Conservation (phyloP, 208 protist genomes). For the Acanthamoeba triangularis region DNA sequence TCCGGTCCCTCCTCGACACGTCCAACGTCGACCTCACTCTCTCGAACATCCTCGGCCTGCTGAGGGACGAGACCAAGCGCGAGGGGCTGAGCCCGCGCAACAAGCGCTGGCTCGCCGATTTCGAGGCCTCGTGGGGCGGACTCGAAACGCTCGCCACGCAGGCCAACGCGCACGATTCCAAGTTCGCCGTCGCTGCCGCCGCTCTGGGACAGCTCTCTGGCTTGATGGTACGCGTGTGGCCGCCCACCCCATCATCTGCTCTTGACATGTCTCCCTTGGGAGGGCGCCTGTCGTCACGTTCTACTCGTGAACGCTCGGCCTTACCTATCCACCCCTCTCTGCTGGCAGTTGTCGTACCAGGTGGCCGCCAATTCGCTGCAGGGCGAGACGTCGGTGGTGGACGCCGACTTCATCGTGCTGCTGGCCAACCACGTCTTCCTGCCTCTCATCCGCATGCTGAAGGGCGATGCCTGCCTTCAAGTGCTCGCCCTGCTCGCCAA, state of each 20-base stretch:
- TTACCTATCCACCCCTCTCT: background rate
- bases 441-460: constrained; percentile 38
- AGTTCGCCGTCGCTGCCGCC: constrained; percentile 48
- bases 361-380: constrained; percentile 45
- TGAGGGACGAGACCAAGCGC: background rate
- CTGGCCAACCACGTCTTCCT: constrained; percentile 40
- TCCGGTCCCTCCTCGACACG: background rate
- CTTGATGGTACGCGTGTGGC: background rate
- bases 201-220: constrained; percentile 56
- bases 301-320: background rate
- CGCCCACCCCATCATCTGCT: background rate
- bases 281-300: background rate
- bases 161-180: background rate
- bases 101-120: constrained; percentile 23
- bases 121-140: constrained; percentile 41
- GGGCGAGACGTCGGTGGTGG: constrained; percentile 37
- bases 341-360: background rate
- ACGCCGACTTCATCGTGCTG: constrained; percentile 51
- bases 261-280: background rate
- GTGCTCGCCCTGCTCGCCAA: background rate
- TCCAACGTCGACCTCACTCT: constrained; percentile 13
- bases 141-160: background rate
- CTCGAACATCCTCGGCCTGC: background rate
- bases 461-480: background rate
- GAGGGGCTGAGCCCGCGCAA: background rate